These are phyloP conservation scores for Sungouiella thailandica DNA, from an alignment of 805 yeast genomes.

Conservation along the genomic window DNA sequence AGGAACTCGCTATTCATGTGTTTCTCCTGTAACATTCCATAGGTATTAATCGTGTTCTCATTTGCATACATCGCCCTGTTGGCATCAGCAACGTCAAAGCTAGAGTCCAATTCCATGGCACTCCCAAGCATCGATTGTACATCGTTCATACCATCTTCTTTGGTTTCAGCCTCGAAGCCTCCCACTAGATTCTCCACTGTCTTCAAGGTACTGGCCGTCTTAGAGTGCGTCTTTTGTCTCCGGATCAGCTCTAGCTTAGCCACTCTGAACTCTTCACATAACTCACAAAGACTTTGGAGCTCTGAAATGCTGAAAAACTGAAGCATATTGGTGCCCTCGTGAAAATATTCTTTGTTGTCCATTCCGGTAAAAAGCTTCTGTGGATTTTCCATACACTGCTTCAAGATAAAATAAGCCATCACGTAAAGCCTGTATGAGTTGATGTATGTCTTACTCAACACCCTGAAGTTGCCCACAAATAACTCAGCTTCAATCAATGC, in stretches of 20 bases:
- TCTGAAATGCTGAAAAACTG: conserved; percentile 34
- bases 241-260: conserved; percentile 25
- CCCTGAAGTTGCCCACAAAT: conserved; percentile 39
- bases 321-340: conserved; percentile 36
- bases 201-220: background rate
- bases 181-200: background rate
- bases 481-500: conserved; percentile 36
- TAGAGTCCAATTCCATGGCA: background rate
- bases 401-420: conserved; percentile 35
- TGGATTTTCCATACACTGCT: conserved; percentile 39
- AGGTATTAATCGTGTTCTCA: conserved; percentile 13
- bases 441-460: conserved; percentile 32
- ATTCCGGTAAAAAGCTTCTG: conserved; percentile 30
- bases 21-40: conserved; percentile 13
- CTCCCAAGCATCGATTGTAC: background rate
- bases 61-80: conserved; percentile 15
- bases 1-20: conserved; percentile 9
- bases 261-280: conserved; percentile 35
- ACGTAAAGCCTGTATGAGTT: conserved; percentile 39
- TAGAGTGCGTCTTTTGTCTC: conserved; percentile 15
- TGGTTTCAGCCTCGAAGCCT: background rate
- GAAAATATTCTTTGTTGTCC: conserved; percentile 23
- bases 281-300: conserved; percentile 28
- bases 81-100: conserved; percentile 10
- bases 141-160: background rate